Conservation (phyloP, 768 basidiomycete genomes). For the Termitomyces sp. region DNA sequence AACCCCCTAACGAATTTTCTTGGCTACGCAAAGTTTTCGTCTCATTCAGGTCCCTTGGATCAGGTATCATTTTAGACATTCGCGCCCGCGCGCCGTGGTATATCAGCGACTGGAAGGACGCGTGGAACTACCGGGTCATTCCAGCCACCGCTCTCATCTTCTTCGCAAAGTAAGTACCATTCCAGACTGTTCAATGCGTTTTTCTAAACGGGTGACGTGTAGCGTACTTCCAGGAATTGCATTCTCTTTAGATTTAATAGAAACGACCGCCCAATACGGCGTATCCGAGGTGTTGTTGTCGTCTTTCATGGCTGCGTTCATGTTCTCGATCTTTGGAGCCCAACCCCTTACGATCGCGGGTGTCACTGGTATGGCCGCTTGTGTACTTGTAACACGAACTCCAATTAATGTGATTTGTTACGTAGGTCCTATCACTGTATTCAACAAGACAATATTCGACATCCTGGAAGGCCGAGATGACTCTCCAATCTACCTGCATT, state of each 20-base stretch:
- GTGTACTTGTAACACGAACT: neutral
- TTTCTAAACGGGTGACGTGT: neutral
- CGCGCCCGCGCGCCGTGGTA: conserved; percentile 77
- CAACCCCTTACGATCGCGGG: conserved; percentile 93
- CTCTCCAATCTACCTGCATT: conserved; percentile 77
- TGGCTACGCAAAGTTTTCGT: neutral
- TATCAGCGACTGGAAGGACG: conserved; percentile 84
- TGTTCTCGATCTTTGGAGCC: conserved; percentile 84
- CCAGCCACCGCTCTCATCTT: conserved; percentile 86
- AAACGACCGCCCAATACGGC: conserved; percentile 87
- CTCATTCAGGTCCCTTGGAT: conserved; percentile 39
- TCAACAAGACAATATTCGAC: conserved; percentile 87
- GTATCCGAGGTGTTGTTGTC: conserved; percentile 82
- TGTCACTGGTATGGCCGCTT: conserved; percentile 61
- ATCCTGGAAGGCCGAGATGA: conserved; percentile 59
- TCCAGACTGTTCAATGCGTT: neutral
- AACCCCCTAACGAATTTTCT: neutral
- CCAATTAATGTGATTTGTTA: neutral
- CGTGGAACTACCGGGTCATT: conserved; percentile 87
- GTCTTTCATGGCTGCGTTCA: conserved; percentile 86
- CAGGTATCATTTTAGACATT: conserved; percentile 73
- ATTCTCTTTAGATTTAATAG: conserved; percentile 89
- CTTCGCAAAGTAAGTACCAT: conserved; percentile 67
- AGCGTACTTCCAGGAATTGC: conserved; percentile 90
- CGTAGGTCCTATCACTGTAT: conserved; percentile 87